These are phyloP conservation scores for Leucosporidium creatinivorum DNA, from an alignment of 768 basidiomycete genomes.

Conservation along the genomic window DNA sequence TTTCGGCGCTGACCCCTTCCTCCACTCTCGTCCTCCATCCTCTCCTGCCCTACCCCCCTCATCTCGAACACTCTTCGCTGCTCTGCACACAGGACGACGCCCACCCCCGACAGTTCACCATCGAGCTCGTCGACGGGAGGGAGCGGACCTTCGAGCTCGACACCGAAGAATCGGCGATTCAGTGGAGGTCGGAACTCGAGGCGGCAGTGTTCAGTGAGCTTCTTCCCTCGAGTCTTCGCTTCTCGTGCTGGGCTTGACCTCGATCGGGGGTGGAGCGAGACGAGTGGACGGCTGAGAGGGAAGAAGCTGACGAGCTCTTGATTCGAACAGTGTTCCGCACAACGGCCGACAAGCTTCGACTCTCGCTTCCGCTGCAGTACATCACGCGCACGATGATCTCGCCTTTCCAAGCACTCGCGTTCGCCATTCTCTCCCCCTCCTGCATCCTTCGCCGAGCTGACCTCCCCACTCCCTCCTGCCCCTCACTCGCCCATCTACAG, in stretches of 20 bases:
- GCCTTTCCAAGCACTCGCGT: not conserved
- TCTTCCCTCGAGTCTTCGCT: too few relatives aligned
- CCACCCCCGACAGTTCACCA: not conserved
- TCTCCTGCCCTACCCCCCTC: too few relatives aligned
- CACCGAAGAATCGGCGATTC: not conserved
- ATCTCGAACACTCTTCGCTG: too few relatives aligned
- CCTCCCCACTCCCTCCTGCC: too few relatives aligned
- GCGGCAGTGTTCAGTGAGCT: constrained; percentile 4
- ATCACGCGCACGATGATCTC: not conserved
- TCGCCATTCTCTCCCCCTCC: too few relatives aligned
- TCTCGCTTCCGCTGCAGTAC: constrained; percentile 1
- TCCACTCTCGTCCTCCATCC: too few relatives aligned
- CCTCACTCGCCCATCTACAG: not conserved
- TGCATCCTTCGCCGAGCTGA: too few relatives aligned
- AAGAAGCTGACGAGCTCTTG: not conserved
- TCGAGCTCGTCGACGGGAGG: not conserved
- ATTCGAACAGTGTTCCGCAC: not conserved
- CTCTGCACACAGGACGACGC: not conserved
- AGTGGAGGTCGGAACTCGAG: not conserved
- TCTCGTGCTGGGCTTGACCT: not conserved
- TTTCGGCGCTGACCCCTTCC: too few relatives aligned
- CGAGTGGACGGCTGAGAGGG: too few relatives aligned
- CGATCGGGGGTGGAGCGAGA: too few relatives aligned
- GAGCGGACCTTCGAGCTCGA: not conserved
- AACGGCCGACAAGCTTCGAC: constrained; percentile 5